Base-by-base conservation (phyloP, 2,329 filamentous ascomycete genomes). In the Nigrograna mackinnonii region DNA sequence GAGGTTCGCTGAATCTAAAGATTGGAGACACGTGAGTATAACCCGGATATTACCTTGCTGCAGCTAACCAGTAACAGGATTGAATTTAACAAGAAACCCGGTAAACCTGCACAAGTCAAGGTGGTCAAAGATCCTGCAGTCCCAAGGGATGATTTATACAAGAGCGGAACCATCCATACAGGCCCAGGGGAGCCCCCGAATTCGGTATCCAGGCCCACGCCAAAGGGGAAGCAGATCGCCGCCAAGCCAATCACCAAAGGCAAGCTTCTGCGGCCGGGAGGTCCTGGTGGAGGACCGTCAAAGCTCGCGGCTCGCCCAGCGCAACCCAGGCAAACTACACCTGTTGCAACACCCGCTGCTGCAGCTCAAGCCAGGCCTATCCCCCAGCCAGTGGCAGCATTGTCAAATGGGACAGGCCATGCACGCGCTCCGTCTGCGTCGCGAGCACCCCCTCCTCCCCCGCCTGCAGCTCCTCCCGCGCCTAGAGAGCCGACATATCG, bases 11-110 rank as follows among this genome's bases (percentile, higher is more conserved):
- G 63, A 90, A 85, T 63, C 72, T 99, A 35, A 90, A 88, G 70
- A 86, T 97, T 49, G 83, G 76, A n/a, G 86, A 94, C 20, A 79
- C 79, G 45, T 79, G 65, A 71, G 75, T 69, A 35, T 5, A 21
- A n/a, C 11, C 4, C 39, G 14, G 20, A 24, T 20, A 28, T 9
- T 22, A 30, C 21, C 20, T 41, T 20, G 9, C 21, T 28, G 16
- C 24, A 5, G 42, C 62, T 70, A 54, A 70, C 46, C 35, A 12
- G 17, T 44, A 16, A 41, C 51, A 79, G 73, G 4, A 91, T 99
- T 55, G 89, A 96, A 66, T 99, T 96, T 70, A 91, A 92, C 64
- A 99, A 97, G 79, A 99, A 99, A 72, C 94, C 94, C 1, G 89
- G 89, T 41, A 99, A 99, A 74, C 80, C 89, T 67, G 87, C 92